These are phyloP conservation scores for Rosa multiflora DNA, from an alignment of 306 rosid species.

Conservation along the genomic window DNA sequence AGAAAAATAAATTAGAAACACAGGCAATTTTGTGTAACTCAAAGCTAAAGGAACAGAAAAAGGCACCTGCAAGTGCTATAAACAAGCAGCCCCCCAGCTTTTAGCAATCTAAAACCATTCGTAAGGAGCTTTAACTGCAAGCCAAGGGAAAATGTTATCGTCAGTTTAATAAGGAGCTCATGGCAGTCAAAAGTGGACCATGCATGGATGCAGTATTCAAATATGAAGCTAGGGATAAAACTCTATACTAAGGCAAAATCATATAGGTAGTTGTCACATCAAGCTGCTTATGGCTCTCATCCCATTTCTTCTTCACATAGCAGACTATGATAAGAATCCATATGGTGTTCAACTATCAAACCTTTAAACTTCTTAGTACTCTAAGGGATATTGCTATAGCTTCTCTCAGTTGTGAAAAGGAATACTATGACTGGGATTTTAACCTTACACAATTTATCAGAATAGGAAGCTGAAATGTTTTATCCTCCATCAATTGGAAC, in stretches of 20 bases:
- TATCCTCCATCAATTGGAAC: background rate
- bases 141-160: conserved; percentile 18
- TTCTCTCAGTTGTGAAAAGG: background rate
- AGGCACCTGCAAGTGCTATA: conserved; percentile 97
- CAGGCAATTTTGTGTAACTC: background rate
- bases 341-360: background rate
- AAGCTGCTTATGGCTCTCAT: background rate
- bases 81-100: conserved; percentile 74
- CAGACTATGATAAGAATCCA: background rate
- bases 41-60: conserved; percentile 11
- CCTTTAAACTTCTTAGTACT: background rate
- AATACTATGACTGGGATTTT: background rate
- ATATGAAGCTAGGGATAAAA: background rate
- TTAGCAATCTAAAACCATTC: conserved; percentile 82
- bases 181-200: background rate
- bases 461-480: background rate
- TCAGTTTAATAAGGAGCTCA: background rate
- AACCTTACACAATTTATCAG: background rate
- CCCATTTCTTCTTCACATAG: background rate
- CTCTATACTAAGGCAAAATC: too few relatives aligned
- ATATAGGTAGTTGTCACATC: background rate
- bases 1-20: conserved; percentile 22
- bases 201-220: background rate
- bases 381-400: background rate
- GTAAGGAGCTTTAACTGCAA: conserved; percentile 75